Conservation (phyloP, 495 filamentous ascomycete species). For the Monascus purpureus region DNA sequence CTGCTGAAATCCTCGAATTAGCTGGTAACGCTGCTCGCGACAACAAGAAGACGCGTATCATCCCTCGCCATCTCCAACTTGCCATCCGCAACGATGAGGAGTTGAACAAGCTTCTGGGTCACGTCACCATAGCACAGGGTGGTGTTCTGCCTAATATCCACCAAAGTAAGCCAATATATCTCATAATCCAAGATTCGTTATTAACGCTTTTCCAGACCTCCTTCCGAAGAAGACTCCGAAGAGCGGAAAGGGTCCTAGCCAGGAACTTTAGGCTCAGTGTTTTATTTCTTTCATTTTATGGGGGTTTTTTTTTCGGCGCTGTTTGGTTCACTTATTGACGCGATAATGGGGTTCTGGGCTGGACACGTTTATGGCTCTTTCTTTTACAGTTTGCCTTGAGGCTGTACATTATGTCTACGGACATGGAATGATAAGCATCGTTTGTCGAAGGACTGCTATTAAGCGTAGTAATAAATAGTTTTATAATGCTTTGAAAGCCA, state of each 20-base stretch:
- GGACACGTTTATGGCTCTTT: constrained; percentile 63
- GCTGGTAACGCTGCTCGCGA: constrained; percentile 97
- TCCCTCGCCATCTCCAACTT: constrained; percentile 96
- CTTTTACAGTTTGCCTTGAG: constrained; percentile 54
- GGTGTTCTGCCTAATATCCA: constrained; percentile 99
- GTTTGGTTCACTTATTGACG: constrained; percentile 54
- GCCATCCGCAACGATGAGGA: constrained; percentile 99
- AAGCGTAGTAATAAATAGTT: too few species aligned
- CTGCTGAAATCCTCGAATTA: constrained; percentile 96
- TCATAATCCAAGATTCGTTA: background rate
- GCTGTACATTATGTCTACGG: constrained; percentile 90
- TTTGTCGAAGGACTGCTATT: constrained; percentile 20
- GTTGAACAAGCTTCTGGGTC: constrained; percentile 98
- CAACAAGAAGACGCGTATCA: constrained; percentile 99
- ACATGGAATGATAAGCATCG: constrained; percentile 42
- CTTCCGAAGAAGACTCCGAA: constrained; percentile 97
- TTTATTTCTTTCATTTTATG: constrained; percentile 36
- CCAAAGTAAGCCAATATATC: constrained; percentile 59
- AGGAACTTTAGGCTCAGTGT: constrained; percentile 66
- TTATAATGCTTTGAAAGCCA: too few species aligned
- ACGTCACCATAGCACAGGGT: constrained; percentile 98
- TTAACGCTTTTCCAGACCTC: constrained; percentile 46
- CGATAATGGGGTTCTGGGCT: constrained; percentile 85
- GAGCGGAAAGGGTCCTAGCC: constrained; percentile 76
- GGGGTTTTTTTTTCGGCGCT: constrained; percentile 43